These are phyloP conservation scores for Agaricus blazei DNA, from an alignment of 768 basidiomycete species.

Conservation along the genomic window DNA sequence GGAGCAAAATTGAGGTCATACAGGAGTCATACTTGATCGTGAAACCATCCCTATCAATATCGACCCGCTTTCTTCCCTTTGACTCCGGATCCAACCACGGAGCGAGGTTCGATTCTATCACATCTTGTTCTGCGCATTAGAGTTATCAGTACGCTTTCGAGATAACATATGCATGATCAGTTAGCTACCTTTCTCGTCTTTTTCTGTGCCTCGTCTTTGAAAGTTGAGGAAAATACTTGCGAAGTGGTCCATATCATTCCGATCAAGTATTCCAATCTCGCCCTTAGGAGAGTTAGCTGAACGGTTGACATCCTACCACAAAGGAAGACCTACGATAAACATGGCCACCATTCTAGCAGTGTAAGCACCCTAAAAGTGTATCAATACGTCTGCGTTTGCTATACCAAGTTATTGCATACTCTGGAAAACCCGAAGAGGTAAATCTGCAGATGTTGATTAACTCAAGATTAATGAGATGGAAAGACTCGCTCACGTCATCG, in stretches of 20 bases:
- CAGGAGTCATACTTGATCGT: slow-evolving; percentile 49
- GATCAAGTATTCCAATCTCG: slow-evolving; percentile 65
- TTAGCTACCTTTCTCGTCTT: slow-evolving; percentile 37
- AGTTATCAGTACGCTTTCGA: no score
- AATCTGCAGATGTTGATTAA: slow-evolving; percentile 37
- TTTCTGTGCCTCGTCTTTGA: slow-evolving; percentile 55
- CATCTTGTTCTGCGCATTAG: slow-evolving; percentile 26
- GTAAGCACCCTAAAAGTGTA: slow-evolving; percentile 57
- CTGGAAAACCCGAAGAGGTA: slow-evolving; percentile 77
- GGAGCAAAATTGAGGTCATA: not conserved
- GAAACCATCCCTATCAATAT: slow-evolving; percentile 42
- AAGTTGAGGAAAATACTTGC: slow-evolving; percentile 56
- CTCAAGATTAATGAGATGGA: slow-evolving; percentile 2
- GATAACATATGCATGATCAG: no score
- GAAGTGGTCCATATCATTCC: slow-evolving; percentile 69
- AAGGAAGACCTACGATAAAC: slow-evolving; percentile 46
- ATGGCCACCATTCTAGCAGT: slow-evolving; percentile 70
- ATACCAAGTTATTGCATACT: slow-evolving; percentile 26
- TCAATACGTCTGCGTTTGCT: not conserved
- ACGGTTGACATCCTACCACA: no score
- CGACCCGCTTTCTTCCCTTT: slow-evolving; percentile 47
- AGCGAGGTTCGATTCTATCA: slow-evolving; percentile 40
- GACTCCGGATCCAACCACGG: slow-evolving; percentile 52
- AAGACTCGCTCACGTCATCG: slow-evolving; percentile 49
- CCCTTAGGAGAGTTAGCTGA: slow-evolving; percentile 34